Evolutionary conservation across 306 rosid genomes (phyloP), one percentile per base, ranked within the genome.

Genomic region (Vigna unguiculata): DNA sequence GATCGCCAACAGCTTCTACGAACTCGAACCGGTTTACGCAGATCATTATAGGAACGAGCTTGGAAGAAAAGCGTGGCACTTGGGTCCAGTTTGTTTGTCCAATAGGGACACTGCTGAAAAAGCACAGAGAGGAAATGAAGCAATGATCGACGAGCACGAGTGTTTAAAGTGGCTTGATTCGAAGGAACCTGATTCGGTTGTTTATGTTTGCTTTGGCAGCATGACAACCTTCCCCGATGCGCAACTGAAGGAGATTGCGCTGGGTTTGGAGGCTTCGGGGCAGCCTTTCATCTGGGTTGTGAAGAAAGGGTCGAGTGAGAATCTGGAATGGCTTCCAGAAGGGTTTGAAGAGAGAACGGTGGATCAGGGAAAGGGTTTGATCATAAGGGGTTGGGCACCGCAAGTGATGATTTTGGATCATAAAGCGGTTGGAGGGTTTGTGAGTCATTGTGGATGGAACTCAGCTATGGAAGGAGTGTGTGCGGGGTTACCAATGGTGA

Each of bases 31-130:
- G 0, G 82, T 78, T 65, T 86, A 84, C 22, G 92, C 88, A 0
- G 89, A 91, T 46, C 75, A 81, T 72, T 89, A 84, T 19, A 80
- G 72, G 16, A 84, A 81, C 0, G 72, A 36, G 9, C 76, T 83
- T 7, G 88, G 94, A n/a, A 68, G 83, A 47, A 89, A 54, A 64
- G 86, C 89, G 1, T 91, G 94, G 97, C 87, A 74, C 32, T 73
- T 89, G 11, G 94, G 94, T 1, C 93, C 88, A 0, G 76, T 91
- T 41, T 84, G 85, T 3, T 38, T 83, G 11, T 78, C 83, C 61
- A 85, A 78, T 0, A 77, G 77, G 46, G 79, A 86, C 11, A 46
- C 7, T 0, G 78, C 78, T 21, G 88, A 84, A 1, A 86, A 86
- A 43, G 84, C 74, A 38, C 11, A 4, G 0, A 87, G 87, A 65